Evolutionary conservation across 2,329 filamentous ascomycete genomes (phyloP).

Genomic region (Coniochaeta hoffmannii): DNA sequence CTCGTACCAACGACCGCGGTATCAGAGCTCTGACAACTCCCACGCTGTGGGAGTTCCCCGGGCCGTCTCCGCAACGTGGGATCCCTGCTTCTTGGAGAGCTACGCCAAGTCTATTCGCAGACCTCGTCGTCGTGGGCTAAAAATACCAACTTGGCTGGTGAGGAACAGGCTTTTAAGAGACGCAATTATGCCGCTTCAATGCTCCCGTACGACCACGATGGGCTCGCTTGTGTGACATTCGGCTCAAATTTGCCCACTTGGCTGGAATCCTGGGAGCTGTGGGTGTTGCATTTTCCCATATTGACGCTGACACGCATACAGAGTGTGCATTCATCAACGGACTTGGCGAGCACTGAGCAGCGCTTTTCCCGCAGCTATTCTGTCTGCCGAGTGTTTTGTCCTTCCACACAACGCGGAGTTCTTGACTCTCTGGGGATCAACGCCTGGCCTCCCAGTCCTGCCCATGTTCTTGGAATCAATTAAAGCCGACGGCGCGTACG

Average conservation of each 20-base stretch:
- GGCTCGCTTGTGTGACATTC: background rate
- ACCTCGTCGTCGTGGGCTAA: background rate
- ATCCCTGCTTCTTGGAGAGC: background rate
- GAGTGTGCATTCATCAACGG: background rate
- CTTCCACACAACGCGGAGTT: background rate
- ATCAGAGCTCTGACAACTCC: background rate
- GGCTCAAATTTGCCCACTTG: background rate
- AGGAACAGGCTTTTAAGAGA: background rate
- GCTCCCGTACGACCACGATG: background rate
- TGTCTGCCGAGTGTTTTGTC: background rate
- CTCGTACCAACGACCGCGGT: too few relatives aligned
- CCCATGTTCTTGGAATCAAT: background rate
- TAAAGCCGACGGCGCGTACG: background rate
- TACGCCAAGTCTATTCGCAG: background rate
- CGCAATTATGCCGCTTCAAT: background rate
- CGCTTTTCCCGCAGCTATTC: background rate
- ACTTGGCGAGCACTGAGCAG: background rate
- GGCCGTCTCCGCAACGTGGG: background rate
- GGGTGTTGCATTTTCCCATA: background rate
- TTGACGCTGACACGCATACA: background rate
- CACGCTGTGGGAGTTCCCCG: too few relatives aligned
- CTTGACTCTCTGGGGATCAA: background rate
- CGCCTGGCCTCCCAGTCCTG: background rate
- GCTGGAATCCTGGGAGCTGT: background rate
- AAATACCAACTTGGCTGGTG: background rate